These are phyloP conservation scores for Sporisorium scitamineum DNA, from an alignment of 1,284 basidiomycete genomes.

Conservation along the genomic window DNA sequence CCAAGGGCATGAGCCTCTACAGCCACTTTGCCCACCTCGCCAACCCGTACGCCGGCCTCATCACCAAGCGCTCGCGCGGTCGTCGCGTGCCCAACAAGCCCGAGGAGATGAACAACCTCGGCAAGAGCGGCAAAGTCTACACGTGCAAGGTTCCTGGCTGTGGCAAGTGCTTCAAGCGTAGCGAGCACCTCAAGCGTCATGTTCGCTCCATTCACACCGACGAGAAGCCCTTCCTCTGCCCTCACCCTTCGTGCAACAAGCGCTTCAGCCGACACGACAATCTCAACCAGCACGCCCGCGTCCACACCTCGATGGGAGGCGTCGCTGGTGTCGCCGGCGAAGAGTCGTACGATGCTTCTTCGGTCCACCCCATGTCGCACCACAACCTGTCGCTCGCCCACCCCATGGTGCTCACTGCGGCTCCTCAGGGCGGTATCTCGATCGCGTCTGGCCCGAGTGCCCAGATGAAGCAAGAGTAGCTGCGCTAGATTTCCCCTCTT, in stretches of 20 bases:
- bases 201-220: slow-evolving; percentile 66
- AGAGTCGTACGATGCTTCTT: slow-evolving; percentile 33
- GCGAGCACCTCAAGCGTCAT: slow-evolving; percentile 65
- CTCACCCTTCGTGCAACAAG: slow-evolving; percentile 61
- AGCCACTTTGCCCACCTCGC: slow-evolving; percentile 44
- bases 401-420: slow-evolving; percentile 45
- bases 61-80: slow-evolving; percentile 64
- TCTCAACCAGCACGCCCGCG: slow-evolving; percentile 65
- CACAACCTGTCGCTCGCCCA: slow-evolving; percentile 25
- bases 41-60: slow-evolving; percentile 59
- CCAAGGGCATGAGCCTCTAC: slow-evolving; percentile 50
- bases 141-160: slow-evolving; percentile 66
- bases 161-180: slow-evolving; percentile 66
- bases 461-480: slow-evolving; percentile 43
- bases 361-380: slow-evolving; percentile 41
- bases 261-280: slow-evolving; percentile 65
- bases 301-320: slow-evolving; percentile 53
- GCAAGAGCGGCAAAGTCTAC: slow-evolving; percentile 67
- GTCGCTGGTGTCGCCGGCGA: slow-evolving; percentile 13
- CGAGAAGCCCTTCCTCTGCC: slow-evolving; percentile 65
- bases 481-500: slow-evolving; percentile 3
- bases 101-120: slow-evolving; percentile 64
- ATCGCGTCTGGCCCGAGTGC: slow-evolving; percentile 37
- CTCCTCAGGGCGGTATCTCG: slow-evolving; percentile 33
- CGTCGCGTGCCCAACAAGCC: slow-evolving; percentile 65